Conservation (phyloP, 176 grass and related monocot species). For the Oryza nivara region DNA sequence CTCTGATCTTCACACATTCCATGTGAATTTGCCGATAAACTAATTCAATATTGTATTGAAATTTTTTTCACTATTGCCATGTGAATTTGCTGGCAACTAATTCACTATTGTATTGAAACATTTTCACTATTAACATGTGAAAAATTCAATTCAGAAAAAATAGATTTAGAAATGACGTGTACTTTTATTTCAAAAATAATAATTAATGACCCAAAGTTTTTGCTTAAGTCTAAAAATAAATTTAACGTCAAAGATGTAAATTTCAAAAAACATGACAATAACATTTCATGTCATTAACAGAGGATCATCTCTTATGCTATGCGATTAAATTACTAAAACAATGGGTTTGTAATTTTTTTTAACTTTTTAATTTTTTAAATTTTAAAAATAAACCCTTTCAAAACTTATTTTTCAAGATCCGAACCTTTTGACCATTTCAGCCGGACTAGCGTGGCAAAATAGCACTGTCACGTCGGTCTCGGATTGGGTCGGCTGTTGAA, state of each 20-base stretch:
- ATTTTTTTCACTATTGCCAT: background rate
- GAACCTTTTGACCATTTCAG: too few relatives aligned
- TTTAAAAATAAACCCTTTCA: too few relatives aligned
- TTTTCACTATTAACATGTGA: background rate
- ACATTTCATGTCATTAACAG: too few relatives aligned
- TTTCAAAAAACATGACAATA: background rate
- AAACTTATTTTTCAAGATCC: too few relatives aligned
- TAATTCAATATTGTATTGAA: background rate
- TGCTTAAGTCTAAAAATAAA: background rate
- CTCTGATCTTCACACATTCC: slow-evolving; percentile 5
- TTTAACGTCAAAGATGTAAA: background rate
- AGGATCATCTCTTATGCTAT: too few relatives aligned
- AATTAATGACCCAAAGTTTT: background rate
- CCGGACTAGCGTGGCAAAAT: too few relatives aligned
- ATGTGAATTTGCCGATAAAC: slow-evolving; percentile 3
- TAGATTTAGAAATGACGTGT: background rate
- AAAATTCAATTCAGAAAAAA: background rate
- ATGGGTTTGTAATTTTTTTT: too few relatives aligned
- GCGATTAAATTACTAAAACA: too few relatives aligned
- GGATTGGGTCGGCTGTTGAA: too few relatives aligned
- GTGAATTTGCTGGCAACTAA: background rate
- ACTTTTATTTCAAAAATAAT: background rate
- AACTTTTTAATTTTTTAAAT: too few relatives aligned
- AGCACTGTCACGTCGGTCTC: too few relatives aligned
- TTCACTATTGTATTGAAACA: background rate